These are phyloP conservation scores for Ophiostoma triangulosporum DNA, from an alignment of 2,329 filamentous ascomycete genomes.

Conservation along the genomic window DNA sequence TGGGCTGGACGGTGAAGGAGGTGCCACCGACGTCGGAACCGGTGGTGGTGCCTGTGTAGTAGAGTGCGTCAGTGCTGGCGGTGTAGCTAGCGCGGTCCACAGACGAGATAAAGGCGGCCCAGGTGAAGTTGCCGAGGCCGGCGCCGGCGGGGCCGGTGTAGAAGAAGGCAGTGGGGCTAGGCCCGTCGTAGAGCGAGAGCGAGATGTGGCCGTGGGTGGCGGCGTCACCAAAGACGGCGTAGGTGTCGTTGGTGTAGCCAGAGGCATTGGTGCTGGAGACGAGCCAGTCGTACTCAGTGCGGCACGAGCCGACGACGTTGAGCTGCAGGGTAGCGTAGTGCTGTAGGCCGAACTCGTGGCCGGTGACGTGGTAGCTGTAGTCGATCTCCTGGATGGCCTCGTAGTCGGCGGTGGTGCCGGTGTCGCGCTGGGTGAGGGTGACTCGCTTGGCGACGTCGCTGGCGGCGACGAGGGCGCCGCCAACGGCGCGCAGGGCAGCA, in stretches of 20 bases:
- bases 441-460: conserved; percentile 26
- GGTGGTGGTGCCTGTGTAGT: conserved; percentile 11
- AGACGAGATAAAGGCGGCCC: conserved; percentile 18
- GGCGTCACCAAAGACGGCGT: conserved; percentile 9
- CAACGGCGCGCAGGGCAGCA: conserved; percentile 76
- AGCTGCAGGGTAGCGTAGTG: conserved; percentile 15
- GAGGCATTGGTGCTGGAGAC: conserved; percentile 9
- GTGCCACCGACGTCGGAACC: conserved; percentile 2
- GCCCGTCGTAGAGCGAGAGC: conserved; percentile 11
- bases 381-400: conserved; percentile 14
- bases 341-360: conserved; percentile 19
- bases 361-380: conserved; percentile 17
- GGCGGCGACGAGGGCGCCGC: conserved; percentile 67
- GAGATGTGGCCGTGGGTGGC: conserved; percentile 9
- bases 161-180: conserved; percentile 9
- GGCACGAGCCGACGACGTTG: conserved; percentile 17
- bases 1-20: conserved; percentile 13
- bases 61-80: conserved; percentile 16
- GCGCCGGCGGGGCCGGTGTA: conserved; percentile 5
- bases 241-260: conserved; percentile 13
- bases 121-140: conserved; percentile 16
- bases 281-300: conserved; percentile 19
- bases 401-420: conserved; percentile 12
- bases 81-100: conserved; percentile 18
- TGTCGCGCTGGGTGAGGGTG: conserved; percentile 6